Evolutionary conservation across 2,329 filamentous ascomycete species (phyloP).

Genomic region (Pleoardoris graminearum): DNA sequence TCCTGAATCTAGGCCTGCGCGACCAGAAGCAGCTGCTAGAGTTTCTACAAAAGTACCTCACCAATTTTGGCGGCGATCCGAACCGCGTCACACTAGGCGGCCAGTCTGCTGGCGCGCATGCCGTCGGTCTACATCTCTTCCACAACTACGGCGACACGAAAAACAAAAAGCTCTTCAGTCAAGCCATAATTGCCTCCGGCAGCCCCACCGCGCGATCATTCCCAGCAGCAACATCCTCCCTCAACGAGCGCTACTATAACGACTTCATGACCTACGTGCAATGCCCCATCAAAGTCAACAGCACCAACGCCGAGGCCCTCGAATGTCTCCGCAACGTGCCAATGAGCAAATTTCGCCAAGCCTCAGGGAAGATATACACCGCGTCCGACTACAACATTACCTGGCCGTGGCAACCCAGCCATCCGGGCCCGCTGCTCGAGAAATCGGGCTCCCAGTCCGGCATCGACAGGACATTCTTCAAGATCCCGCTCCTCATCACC

Average conservation of each 20-base stretch:
- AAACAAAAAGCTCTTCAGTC: constrained; percentile 37
- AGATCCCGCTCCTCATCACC: constrained; percentile 39
- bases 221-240: constrained; percentile 35
- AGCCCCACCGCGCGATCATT: constrained; percentile 43
- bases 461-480: constrained; percentile 40
- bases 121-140: constrained; percentile 42
- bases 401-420: constrained; percentile 56
- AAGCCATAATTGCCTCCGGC: constrained; percentile 40
- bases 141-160: constrained; percentile 41
- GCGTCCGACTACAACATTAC: constrained; percentile 48
- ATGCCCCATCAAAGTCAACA: constrained; percentile 33
- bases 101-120: constrained; percentile 46
- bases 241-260: constrained; percentile 36
- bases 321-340: constrained; percentile 47
- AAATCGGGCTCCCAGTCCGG: constrained; percentile 50
- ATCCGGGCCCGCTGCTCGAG: constrained; percentile 52
- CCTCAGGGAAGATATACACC: constrained; percentile 47
- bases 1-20: constrained; percentile 39
- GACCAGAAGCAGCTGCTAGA: constrained; percentile 40
- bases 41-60: constrained; percentile 48
- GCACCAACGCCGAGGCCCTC: constrained; percentile 35
- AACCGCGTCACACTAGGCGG: constrained; percentile 47
- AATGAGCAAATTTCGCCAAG: constrained; percentile 43
- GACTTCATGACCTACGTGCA: constrained; percentile 37
- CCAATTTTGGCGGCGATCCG: constrained; percentile 45